Base-by-base conservation (phyloP, 352 stramenopile genomes). In the Globisporangium solare region DNA sequence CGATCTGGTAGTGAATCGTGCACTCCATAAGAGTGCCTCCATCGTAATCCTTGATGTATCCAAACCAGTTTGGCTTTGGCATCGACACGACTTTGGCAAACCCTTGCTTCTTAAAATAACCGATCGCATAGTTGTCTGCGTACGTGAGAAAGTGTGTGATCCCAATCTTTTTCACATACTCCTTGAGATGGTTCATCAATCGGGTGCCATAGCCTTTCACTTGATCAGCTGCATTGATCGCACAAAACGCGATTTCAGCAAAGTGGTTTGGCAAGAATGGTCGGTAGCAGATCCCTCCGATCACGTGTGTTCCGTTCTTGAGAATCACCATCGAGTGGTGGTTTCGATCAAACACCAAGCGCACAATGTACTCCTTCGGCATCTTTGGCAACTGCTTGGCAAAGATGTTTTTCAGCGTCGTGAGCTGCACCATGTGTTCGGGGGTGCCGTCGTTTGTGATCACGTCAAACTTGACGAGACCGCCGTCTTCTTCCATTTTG, bases 31-130 rank as follows among this genome's bases (percentile, higher is more conserved):
- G 79, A 12, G 96, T 99, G 21, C 95, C 97, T 46, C 97, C 97
- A 69, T 99, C 97, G 69, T 99, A 99, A 73, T 99, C 97, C 74
- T 99, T 99, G 68, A 99, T 99, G 68, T 99, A 98, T 15, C 95
- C 95, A 43, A 97, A 95, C 87, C 97, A 99, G 45, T 96, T 92
- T 27, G 69, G 61, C 2, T 75, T 68, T 45, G 81, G 70, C 79
- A 96, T 93, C 11, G 85, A 91, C 20, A 96, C 89, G 69, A 76
- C 86, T 71, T 87, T 91, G n/a, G 82, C 76, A 43, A 95, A 95
- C 11, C 86, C 86, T 49, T 99, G 97, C 73, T 99, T 99, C 68
- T 98, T 98, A 55, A 98, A 98, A 71, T 99, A 99, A n/a, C 96
- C 96, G 60, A 98, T 98, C 39, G 95, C 96, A 66, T 98, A 98